Base-by-base conservation (phyloP, 345 rosid species). In the Dimocarpus longan region DNA sequence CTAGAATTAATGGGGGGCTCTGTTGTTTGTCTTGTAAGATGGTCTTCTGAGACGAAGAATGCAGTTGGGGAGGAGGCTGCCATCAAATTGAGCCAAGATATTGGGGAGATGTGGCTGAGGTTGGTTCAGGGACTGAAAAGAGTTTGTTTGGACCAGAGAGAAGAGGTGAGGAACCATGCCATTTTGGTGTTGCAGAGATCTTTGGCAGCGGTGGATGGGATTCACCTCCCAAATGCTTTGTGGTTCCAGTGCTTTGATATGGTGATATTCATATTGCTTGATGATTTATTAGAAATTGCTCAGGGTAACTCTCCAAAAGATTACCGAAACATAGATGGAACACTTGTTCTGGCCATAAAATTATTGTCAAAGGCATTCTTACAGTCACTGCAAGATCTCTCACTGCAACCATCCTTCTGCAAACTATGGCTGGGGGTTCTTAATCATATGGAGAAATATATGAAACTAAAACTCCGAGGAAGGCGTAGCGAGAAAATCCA, bases 41-140 rank as follows among this genome's bases (percentile, higher is more conserved):
- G 97, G 97, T 89, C 90, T 78, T 63, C 74, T 54, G 93, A 91
- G 83, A 87, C 93, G 1, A 87, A 82, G 77, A 83, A 71, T 63
- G 77, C 88, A 0, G 81, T 73, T 37, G 87, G 85, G 59, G 86
- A 87, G 73, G 93, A 87, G 68, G 88, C 82, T 79, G 89, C 90
- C 44, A 16, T 64, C 68, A 87, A 82, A 81, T 82, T 92, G 68
- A 81, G 81, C 71, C 87, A 88, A 74, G 91, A 89, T 82, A 87
- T 89, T 46, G 93, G 92, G 65, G 92, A 92, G 80, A 92, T 90
- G 97, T 92, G 97, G 97, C 70, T 90, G 75, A 88, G 91, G 68
- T 85, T 92, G 63, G 88, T 89, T 68, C 91, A 89, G 75, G 91
- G 85, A 69, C 80, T 92, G 78, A 87, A 83, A 62, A 87, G 83